A percentile compares a stretch with the other conserved stretches of the same genome.
Conservation (phyloP, 2,329 filamentous ascomycete genomes). For the Paecilomyces sp. region DNA sequence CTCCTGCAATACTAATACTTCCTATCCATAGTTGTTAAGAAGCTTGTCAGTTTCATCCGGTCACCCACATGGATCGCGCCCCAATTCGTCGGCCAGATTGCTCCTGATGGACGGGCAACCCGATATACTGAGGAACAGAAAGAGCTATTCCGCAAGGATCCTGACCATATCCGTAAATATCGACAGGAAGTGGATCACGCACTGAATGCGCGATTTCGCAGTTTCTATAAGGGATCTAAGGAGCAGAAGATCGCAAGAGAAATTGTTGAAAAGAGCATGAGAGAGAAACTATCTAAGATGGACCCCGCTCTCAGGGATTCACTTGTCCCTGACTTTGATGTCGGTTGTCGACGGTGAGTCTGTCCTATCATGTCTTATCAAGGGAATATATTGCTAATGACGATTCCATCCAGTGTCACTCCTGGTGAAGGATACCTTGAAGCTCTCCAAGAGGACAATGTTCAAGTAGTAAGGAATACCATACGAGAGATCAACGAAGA, state of each 20-base stretch:
- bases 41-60: background rate
- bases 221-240: background rate
- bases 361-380: background rate
- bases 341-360: conserved; percentile 3
- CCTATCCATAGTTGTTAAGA: background rate
- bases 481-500: background rate
- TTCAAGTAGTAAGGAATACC: background rate
- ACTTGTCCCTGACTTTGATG: conserved; percentile 2
- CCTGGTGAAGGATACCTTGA: background rate
- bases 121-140: background rate
- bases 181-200: background rate
- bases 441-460: background rate
- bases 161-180: background rate
- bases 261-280: background rate
- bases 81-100: background rate
- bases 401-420: background rate
- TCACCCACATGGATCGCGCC: background rate
- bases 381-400: background rate
- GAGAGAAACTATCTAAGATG: background rate
- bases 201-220: background rate
- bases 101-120: background rate
- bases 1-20: background rate
- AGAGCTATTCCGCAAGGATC: background rate
- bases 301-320: background rate
- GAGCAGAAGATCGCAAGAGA: background rate